Percentiles rank a stretch among this genome's conserved stretches.
phyloP scores from a whole-genome alignment of 2,329 filamentous ascomycete species.

The Knoxdaviesia capensis region DNA sequence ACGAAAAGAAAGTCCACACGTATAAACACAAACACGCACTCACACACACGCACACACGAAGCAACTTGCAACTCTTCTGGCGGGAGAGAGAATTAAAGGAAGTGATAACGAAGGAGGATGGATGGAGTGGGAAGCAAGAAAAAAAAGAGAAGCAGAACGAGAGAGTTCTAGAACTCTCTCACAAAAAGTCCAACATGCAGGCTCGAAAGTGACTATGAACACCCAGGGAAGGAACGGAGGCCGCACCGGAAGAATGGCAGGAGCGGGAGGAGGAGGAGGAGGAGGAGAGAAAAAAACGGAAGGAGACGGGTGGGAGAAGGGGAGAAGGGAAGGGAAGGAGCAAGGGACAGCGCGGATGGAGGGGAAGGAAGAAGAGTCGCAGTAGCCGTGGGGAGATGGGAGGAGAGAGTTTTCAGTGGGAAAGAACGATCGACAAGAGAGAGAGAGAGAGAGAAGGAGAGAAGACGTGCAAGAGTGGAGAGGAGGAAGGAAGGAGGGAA shows the following conservation, averaged over 20 bases:
- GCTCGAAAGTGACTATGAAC: neutral
- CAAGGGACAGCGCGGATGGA: conserved; percentile 4
- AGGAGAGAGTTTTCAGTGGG: too few species aligned
- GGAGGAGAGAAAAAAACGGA: conserved; percentile 4
- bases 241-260: conserved; percentile 3
- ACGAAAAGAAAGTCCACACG: neutral
- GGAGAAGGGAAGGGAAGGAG: conserved; percentile 1
- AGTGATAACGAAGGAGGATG: neutral
- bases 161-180: neutral
- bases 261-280: neutral
- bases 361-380: neutral
- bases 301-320: conserved; percentile 1
- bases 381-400: too few species aligned
- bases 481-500: conserved; percentile 1
- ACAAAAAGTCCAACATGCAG: neutral
- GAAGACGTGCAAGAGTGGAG: conserved; percentile 1
- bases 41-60: neutral
- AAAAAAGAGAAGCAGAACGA: neutral
- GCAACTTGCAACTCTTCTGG: neutral
- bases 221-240: conserved; percentile 3
- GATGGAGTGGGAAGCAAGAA: neutral
- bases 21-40: neutral
- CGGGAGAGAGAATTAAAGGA: conserved; percentile 1
- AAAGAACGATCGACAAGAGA: too few species aligned
- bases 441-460: too few species aligned